Base-by-base conservation (phyloP, 2,329 filamentous ascomycete species). In the Diaporthe sp. region DNA sequence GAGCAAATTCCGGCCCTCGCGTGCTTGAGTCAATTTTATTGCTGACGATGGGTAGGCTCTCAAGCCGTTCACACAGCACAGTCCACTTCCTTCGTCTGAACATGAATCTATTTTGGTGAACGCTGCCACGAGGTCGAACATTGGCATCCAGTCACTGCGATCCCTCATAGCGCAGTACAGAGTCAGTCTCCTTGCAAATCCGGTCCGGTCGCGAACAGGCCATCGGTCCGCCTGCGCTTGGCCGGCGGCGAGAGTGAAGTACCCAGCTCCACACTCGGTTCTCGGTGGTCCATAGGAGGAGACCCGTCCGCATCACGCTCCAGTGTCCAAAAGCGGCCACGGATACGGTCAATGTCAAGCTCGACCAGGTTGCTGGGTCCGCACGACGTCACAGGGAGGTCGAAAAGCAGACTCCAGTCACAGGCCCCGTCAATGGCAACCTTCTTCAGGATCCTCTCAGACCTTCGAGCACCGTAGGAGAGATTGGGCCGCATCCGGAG, bases 341-440 rank as follows among this genome's bases (percentile, higher is more conserved):
- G 42, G 22, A 72, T 25, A 19, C 46, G 55, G 42, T 72, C 69
- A 12, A 49, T 61, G 9, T 72, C 69, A 15, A 72, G 69, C 69
- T 72, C 69, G n/a, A 61, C 42, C 10, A 72, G 69, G 31, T 72
- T 61, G 31, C 58, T 61, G 2, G 69, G 58, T 31, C 69, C 69
- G 13, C 58, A 49, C 15, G 69, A 61, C 3, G 57, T 61, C 15
- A 72, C 25, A 8, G 44, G 69, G 22, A 72, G 31, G 4, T 62
- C 42, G 22, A 72, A 28, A 2, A 72, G 55, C 13, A 72, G 39
- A 7, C 55, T 72, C 44, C 58, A 51, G 15, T 51, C 42, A 46
- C 7, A 39, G 31, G 17, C 13, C 8, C 10, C 15, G 31, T 51
- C 69, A 22, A 51, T 25, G 44, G 28, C 31, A n/a, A 6, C 17